A percentile compares a stretch with the other conserved stretches of the same genome.
Conservation (phyloP, 305 asterid species). For the Solanum chacoense region DNA sequence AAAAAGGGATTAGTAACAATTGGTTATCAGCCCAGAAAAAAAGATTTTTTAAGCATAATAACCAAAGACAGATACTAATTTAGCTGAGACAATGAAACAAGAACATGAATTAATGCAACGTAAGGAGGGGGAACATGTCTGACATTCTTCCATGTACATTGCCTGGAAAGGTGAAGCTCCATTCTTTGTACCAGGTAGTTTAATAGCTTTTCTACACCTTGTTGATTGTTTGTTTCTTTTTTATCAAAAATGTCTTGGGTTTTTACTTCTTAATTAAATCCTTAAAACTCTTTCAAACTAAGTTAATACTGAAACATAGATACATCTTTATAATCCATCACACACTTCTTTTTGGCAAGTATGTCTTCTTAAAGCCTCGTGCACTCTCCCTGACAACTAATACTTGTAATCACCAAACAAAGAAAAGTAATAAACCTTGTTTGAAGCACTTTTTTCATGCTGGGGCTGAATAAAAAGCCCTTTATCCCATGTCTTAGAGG, state of each 20-base stretch:
- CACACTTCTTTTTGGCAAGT: not conserved
- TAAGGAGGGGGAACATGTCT: not conserved
- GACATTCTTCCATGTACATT: not conserved
- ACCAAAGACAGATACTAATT: not conserved
- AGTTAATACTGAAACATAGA: not conserved
- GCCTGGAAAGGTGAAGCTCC: not conserved
- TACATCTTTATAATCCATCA: not conserved
- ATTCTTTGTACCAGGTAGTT: not conserved
- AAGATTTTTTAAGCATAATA: not conserved
- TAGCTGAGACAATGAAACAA: not conserved
- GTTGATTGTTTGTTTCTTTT: not conserved
- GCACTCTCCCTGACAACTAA: not conserved
- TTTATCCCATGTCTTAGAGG: conserved; percentile 62
- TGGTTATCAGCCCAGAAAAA: not conserved
- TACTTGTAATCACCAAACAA: not conserved
- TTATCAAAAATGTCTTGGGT: not conserved
- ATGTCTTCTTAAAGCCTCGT: not conserved
- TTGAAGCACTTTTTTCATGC: conserved; percentile 39
- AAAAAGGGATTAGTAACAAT: not conserved
- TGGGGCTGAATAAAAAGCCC: conserved; percentile 69
- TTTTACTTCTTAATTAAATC: not conserved
- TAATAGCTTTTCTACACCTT: not conserved
- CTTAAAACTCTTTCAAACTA: not conserved
- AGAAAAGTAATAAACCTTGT: conserved; percentile 40
- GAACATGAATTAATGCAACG: not conserved